These are phyloP conservation scores for Aschersonia sp. DNA, from an alignment of 2,329 filamentous ascomycete genomes.

Conservation along the genomic window DNA sequence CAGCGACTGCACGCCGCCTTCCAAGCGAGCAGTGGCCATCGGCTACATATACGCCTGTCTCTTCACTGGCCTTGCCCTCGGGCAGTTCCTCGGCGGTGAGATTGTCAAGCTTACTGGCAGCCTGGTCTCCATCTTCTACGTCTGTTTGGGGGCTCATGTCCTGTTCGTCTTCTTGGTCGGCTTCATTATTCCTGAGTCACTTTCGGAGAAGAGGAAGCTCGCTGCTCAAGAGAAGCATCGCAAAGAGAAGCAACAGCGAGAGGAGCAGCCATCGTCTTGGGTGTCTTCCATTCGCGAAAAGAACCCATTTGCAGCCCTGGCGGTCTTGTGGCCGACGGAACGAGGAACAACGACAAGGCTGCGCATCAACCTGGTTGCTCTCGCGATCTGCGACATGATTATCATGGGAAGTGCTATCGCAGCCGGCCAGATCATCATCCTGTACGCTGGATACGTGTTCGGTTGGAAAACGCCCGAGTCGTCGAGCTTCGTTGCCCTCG, in stretches of 20 bases:
- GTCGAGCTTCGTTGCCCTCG: conserved; percentile 65
- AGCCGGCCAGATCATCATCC: conserved; percentile 62
- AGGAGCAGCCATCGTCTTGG: conserved; percentile 10
- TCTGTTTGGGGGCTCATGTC: conserved; percentile 56
- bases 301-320: conserved; percentile 65
- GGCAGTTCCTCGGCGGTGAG: conserved; percentile 68
- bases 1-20: conserved; percentile 73
- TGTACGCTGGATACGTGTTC: conserved; percentile 73
- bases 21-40: conserved; percentile 67
- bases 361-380: conserved; percentile 66
- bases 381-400: conserved; percentile 69
- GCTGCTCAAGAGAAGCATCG: conserved; percentile 55
- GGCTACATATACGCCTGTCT: conserved; percentile 83
- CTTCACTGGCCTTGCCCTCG: conserved; percentile 77
- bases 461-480: conserved; percentile 71
- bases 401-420: conserved; percentile 75
- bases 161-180: conserved; percentile 60
- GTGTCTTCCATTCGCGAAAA: conserved; percentile 24
- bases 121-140: conserved; percentile 72
- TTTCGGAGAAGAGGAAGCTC: conserved; percentile 58
- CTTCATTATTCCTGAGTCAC: conserved; percentile 68
- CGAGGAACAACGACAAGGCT: conserved; percentile 42
- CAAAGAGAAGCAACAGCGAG: conserved; percentile 25
- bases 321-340: conserved; percentile 61
- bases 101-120: conserved; percentile 63